A percentile compares a stretch with the other conserved stretches of the same genome.
These are phyloP conservation scores for Alnus glutinosa DNA, from an alignment of 306 rosid genomes.

Conservation along the genomic window DNA sequence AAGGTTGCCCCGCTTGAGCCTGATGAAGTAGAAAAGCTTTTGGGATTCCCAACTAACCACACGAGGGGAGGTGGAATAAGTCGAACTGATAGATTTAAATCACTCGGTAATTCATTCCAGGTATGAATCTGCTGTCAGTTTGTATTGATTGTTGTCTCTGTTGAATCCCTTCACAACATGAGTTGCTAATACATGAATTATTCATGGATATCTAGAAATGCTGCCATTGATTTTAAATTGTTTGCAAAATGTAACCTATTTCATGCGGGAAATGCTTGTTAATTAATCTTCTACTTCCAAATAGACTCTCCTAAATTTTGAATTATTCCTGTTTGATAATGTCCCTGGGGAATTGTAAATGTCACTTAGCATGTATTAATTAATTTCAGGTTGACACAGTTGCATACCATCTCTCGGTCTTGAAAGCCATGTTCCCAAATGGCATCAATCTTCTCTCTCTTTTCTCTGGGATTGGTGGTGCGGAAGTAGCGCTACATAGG, in stretches of 20 bases:
- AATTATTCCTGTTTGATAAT: not conserved
- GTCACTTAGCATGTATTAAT: slow-evolving; percentile 20
- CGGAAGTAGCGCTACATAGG: slow-evolving; percentile 91
- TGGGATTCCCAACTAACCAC: slow-evolving; percentile 93
- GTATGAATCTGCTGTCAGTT: slow-evolving; percentile 34
- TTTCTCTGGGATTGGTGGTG: slow-evolving; percentile 96
- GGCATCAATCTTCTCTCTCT: slow-evolving; percentile 92
- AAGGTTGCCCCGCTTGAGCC: slow-evolving; percentile 95
- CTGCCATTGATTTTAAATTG: not conserved
- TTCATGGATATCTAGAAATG: not conserved
- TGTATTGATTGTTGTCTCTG: slow-evolving; percentile 4
- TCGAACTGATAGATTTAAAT: slow-evolving; percentile 86
- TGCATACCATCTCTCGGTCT: slow-evolving; percentile 83
- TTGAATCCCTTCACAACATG: not conserved
- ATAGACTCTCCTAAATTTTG: slow-evolving; percentile 6
- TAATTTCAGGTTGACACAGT: slow-evolving; percentile 88
- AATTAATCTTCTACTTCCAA: not conserved
- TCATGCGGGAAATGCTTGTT: slow-evolving; percentile 4
- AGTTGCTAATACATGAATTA: not conserved
- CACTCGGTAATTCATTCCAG: slow-evolving; percentile 98
- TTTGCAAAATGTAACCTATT: slow-evolving; percentile 1
- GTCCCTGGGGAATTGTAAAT: not conserved
- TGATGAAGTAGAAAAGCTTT: slow-evolving; percentile 81
- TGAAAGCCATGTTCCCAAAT: slow-evolving; percentile 71
- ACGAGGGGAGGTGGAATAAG: slow-evolving; percentile 99